Conservation (phyloP, 1,139 yeast genomes). For the Pichia sp. region DNA sequence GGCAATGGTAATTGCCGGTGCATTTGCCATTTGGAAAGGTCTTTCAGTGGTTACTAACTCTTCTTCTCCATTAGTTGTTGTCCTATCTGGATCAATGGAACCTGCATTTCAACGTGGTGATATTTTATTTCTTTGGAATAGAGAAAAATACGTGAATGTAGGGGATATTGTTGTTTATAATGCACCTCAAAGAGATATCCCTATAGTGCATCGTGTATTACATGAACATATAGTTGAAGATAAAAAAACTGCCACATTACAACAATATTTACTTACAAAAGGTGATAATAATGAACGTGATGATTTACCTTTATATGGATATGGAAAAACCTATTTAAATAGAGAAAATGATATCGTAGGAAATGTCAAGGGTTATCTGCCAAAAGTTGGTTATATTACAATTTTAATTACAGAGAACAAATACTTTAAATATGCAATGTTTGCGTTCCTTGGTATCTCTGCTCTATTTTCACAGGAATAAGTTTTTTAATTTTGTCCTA, state of each 20-base stretch:
- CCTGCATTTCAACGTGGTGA: constrained; percentile 99
- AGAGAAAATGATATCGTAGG: constrained; percentile 79
- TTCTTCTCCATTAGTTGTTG: constrained; percentile 93
- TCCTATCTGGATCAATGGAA: constrained; percentile 97
- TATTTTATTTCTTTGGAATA: constrained; percentile 83
- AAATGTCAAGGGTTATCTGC: constrained; percentile 84
- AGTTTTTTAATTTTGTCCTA: too few relatives aligned
- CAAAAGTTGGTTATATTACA: constrained; percentile 88
- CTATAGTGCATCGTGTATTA: constrained; percentile 92
- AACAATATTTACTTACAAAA: constrained; percentile 76
- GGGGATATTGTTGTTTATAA: constrained; percentile 99
- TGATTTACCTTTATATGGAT: constrained; percentile 80
- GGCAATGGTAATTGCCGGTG: constrained; percentile 76
- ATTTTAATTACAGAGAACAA: constrained; percentile 86
- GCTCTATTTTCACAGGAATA: constrained; percentile 45
- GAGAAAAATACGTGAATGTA: constrained; percentile 58
- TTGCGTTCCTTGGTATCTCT: constrained; percentile 62
- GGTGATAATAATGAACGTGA: constrained; percentile 96
- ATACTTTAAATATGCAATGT: constrained; percentile 63
- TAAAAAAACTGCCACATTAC: constrained; percentile 14
- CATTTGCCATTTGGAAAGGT: constrained; percentile 89
- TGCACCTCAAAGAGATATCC: constrained; percentile 71
- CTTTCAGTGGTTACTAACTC: constrained; percentile 74
- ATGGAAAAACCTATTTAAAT: constrained; percentile 69
- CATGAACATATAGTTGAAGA: constrained; percentile 53